phyloP scores from a whole-genome alignment of 352 stramenopile species.

The Peronospora destructor region DNA sequence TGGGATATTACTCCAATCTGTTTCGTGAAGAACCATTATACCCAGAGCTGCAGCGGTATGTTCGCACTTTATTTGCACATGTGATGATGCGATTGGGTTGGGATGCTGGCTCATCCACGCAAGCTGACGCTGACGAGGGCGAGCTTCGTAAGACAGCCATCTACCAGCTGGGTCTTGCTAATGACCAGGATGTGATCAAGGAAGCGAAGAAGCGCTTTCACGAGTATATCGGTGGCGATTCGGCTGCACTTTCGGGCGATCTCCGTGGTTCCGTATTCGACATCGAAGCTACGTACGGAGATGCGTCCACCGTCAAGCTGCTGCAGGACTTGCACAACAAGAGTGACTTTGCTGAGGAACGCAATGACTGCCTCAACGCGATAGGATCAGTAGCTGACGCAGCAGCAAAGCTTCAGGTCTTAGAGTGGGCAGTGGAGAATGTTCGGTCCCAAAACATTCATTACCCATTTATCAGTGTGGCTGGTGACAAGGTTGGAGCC shows the following conservation, averaged over 20 bases:
- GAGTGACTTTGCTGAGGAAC: constrained; percentile 63
- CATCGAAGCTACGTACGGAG: constrained; percentile 38
- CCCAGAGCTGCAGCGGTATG: constrained; percentile 52
- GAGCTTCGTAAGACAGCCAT: constrained; percentile 65
- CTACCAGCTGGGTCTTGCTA: constrained; percentile 39
- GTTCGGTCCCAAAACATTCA: constrained; percentile 66
- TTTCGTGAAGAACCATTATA: constrained; percentile 58
- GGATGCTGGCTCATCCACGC: constrained; percentile 37
- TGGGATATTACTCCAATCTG: constrained; percentile 54
- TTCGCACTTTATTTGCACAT: constrained; percentile 47
- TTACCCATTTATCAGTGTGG: constrained; percentile 46
- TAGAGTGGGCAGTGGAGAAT: constrained; percentile 68
- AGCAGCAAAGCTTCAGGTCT: constrained; percentile 42
- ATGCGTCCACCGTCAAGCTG: constrained; percentile 40
- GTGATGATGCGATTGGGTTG: constrained; percentile 56
- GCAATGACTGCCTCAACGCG: constrained; percentile 46
- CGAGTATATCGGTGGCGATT: constrained; percentile 40
- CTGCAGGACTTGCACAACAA: constrained; percentile 56
- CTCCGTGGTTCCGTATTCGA: constrained; percentile 50
- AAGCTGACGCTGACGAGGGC: constrained; percentile 36
- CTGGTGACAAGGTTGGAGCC: constrained; percentile 35
- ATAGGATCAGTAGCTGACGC: constrained; percentile 45
- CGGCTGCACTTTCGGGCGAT: constrained; percentile 42
- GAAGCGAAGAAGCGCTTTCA: constrained; percentile 55
- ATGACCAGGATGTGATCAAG: constrained; percentile 41